phyloP scores from a whole-genome alignment of 192 early-diverging fungal species.

The Bifiguratus adelaidae region DNA sequence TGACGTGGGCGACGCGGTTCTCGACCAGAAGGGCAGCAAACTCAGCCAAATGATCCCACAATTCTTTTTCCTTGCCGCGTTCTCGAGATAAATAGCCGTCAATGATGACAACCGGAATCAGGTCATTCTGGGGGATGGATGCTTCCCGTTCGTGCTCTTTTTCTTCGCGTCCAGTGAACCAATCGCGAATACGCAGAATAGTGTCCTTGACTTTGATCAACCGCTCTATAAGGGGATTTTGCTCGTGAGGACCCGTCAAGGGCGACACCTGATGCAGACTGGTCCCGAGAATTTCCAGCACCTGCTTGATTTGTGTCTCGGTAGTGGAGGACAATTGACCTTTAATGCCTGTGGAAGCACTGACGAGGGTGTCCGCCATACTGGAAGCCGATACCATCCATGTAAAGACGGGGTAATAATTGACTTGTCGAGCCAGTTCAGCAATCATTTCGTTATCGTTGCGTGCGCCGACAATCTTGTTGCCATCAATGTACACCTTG shows the following conservation, averaged over 20 bases:
- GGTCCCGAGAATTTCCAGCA: slow-evolving; percentile 74
- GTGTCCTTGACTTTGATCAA: too few relatives aligned
- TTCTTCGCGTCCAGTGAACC: too few relatives aligned
- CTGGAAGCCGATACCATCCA: slow-evolving; percentile 60
- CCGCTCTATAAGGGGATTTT: too few relatives aligned
- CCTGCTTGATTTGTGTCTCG: slow-evolving; percentile 71
- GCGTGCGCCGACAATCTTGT: slow-evolving; percentile 61
- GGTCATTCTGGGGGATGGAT: slow-evolving; percentile 25
- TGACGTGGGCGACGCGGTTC: slow-evolving; percentile 80
- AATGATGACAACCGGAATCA: slow-evolving; percentile 84
- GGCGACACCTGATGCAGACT: slow-evolving; percentile 63
- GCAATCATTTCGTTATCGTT: slow-evolving; percentile 67
- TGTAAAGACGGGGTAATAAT: slow-evolving; percentile 88
- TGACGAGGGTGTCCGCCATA: slow-evolving; percentile 73
- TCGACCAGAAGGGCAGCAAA: slow-evolving; percentile 79
- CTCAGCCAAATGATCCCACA: slow-evolving; percentile 69
- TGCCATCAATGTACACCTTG: slow-evolving; percentile 72
- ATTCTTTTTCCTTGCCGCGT: slow-evolving; percentile 37
- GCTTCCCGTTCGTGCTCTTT: slow-evolving; percentile 11
- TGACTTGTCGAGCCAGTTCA: slow-evolving; percentile 71
- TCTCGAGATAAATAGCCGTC: slow-evolving; percentile 76
- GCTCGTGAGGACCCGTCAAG: too few relatives aligned
- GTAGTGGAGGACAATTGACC: slow-evolving; percentile 71
- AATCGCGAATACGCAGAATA: too few relatives aligned
- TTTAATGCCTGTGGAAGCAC: slow-evolving; percentile 84